A percentile compares a stretch with the other conserved stretches of the same genome.
Conservation (phyloP, 371 early-diverging fungal genomes). For the Apophysomyces trapeziformis region DNA sequence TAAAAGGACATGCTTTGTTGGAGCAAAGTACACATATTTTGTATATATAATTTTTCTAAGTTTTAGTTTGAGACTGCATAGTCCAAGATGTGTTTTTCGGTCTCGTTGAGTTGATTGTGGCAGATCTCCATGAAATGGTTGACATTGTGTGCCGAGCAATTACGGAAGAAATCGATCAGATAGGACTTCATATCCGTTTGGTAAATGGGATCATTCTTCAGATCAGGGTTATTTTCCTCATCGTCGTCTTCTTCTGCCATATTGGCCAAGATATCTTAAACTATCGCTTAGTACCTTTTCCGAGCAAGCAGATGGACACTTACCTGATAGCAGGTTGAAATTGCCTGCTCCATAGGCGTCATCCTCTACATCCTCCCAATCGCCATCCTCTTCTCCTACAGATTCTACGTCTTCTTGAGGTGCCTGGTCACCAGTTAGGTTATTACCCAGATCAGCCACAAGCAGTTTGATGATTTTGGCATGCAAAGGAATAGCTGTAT, state of each 20-base stretch:
- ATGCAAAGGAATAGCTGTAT: conserved; percentile 74
- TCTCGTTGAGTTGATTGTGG: conserved; percentile 40
- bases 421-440: conserved; percentile 44
- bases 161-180: conserved; percentile 73
- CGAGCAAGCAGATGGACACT: conserved; percentile 5
- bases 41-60: conserved; percentile 5
- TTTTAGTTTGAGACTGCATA: conserved; percentile 7
- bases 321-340: conserved; percentile 53
- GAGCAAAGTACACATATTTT: background rate
- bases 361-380: conserved; percentile 66
- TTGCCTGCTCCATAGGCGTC: conserved; percentile 50
- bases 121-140: conserved; percentile 58
- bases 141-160: conserved; percentile 63
- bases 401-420: conserved; percentile 55
- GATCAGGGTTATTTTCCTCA: conserved; percentile 76
- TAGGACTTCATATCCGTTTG: conserved; percentile 74
- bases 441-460: conserved; percentile 71
- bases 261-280: conserved; percentile 48
- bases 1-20: background rate
- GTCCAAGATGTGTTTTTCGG: conserved; percentile 34
- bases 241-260: conserved; percentile 63
- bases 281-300: background rate
- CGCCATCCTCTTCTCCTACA: conserved; percentile 53
- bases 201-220: conserved; percentile 73
- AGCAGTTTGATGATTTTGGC: conserved; percentile 86